phyloP scores from a whole-genome alignment of 805 yeast species.

The Priceomyces castillae region DNA sequence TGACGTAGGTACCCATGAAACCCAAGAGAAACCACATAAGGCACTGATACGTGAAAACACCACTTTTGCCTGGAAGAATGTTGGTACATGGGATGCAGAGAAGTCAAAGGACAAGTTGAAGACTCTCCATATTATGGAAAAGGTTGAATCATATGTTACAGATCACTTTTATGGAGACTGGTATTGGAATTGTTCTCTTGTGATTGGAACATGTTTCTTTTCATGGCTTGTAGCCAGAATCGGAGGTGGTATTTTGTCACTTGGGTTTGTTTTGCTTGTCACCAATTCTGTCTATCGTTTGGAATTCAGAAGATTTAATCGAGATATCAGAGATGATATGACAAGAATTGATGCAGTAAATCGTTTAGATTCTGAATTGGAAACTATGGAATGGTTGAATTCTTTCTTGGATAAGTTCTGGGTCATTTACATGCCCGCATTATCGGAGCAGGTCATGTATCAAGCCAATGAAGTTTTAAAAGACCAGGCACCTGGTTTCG shows the following conservation, averaged over 20 bases:
- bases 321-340: constrained; percentile 75
- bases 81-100: constrained; percentile 36
- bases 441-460: constrained; percentile 69
- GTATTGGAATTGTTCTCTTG: constrained; percentile 64
- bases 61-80: constrained; percentile 41
- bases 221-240: constrained; percentile 64
- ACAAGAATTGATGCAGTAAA: constrained; percentile 61
- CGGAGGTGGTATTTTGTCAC: constrained; percentile 64
- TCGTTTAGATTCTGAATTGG: constrained; percentile 58
- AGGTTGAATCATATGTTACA: constrained; percentile 55
- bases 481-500: constrained; percentile 78
- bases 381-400: constrained; percentile 81
- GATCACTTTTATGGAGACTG: constrained; percentile 72
- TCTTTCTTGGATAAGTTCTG: constrained; percentile 76
- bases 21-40: constrained; percentile 9
- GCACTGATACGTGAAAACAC: constrained; percentile 24
- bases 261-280: constrained; percentile 56
- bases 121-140: constrained; percentile 24
- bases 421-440: constrained; percentile 86
- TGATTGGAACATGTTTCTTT: constrained; percentile 69
- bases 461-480: constrained; percentile 66
- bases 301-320: constrained; percentile 72
- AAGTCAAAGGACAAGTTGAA: constrained; percentile 21
- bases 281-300: constrained; percentile 66
- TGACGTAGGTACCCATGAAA: constrained; percentile 11